Evolutionary conservation across 768 basidiomycete species (phyloP).

Genomic region (Hypholoma sublateritium): DNA sequence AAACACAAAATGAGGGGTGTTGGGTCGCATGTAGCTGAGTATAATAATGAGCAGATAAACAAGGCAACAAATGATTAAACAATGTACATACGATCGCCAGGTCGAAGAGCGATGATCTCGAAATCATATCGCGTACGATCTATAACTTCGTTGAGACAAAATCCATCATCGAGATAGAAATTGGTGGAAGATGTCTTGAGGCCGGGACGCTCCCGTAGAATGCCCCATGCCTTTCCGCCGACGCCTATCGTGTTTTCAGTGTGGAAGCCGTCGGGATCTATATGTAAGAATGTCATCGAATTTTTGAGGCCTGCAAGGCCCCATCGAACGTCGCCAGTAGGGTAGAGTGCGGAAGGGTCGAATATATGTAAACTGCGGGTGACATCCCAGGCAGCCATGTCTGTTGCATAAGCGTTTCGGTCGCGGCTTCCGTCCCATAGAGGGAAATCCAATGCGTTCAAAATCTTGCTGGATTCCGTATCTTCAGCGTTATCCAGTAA

Average conservation of each 20-base stretch:
- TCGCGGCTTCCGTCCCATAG: background rate
- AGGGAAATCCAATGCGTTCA: constrained; percentile 14
- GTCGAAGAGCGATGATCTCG: constrained; percentile 8
- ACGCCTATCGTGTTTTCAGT: background rate
- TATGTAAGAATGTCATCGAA: constrained; percentile 7
- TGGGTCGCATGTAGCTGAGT: constrained; percentile 10
- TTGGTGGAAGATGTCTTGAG: background rate
- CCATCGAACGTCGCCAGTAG: background rate
- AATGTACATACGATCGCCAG: constrained; percentile 8
- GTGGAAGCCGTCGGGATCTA: constrained; percentile 3
- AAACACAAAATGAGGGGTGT: constrained; percentile 11
- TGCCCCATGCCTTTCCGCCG: constrained; percentile 8
- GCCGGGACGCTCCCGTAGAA: background rate
- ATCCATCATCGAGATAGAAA: background rate
- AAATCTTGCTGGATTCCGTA: background rate
- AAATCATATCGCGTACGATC: constrained; percentile 6
- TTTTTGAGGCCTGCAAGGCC: background rate
- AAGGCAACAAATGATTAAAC: background rate
- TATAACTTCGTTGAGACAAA: constrained; percentile 7
- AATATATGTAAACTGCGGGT: background rate
- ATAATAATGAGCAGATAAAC: background rate
- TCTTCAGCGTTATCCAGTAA: background rate
- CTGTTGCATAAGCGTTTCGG: constrained; percentile 2
- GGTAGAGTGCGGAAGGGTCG: background rate
- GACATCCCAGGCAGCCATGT: constrained; percentile 9